These are phyloP conservation scores for Hypoxylon sp. DNA, from an alignment of 2,329 filamentous ascomycete genomes.

Conservation along the genomic window DNA sequence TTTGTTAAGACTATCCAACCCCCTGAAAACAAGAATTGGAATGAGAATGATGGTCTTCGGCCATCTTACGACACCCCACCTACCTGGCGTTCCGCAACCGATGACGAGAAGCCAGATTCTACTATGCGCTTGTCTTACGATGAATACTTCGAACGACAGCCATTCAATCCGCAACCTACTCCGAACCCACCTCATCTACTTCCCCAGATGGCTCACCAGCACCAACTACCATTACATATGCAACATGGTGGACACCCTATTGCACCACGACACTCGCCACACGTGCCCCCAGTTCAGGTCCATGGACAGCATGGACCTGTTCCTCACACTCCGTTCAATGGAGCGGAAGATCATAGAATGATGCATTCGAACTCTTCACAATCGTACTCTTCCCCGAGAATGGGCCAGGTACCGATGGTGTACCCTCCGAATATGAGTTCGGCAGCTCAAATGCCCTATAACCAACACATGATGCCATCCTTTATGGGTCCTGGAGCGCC, in stretches of 20 bases:
- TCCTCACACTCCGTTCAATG: conserved; percentile 76
- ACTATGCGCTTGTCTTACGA: conserved; percentile 78
- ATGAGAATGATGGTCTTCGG: conserved; percentile 84
- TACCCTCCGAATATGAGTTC: conserved; percentile 79
- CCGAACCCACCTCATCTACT: conserved; percentile 78
- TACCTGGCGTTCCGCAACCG: conserved; percentile 82
- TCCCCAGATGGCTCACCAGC: conserved; percentile 83
- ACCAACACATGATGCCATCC: conserved; percentile 78
- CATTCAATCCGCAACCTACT: conserved; percentile 74
- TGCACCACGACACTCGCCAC: conserved; percentile 77
- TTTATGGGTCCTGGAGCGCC: conserved; percentile 78
- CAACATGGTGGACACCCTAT: conserved; percentile 80
- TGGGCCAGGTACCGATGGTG: conserved; percentile 77
- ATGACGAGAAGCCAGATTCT: conserved; percentile 78
- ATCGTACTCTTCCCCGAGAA: conserved; percentile 87
- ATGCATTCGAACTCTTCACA: conserved; percentile 87
- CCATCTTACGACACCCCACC: conserved; percentile 87
- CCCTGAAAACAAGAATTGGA: conserved; percentile 72
- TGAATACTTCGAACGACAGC: conserved; percentile 81
- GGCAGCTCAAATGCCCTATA: conserved; percentile 78
- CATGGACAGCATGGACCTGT: conserved; percentile 80
- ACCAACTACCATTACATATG: conserved; percentile 86
- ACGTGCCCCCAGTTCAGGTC: conserved; percentile 83
- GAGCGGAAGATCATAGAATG: conserved; percentile 89
- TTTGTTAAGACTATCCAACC: conserved; percentile 69